phyloP scores from a whole-genome alignment of 2,329 filamentous ascomycete genomes.

The Pyricularia pennisetigena region DNA sequence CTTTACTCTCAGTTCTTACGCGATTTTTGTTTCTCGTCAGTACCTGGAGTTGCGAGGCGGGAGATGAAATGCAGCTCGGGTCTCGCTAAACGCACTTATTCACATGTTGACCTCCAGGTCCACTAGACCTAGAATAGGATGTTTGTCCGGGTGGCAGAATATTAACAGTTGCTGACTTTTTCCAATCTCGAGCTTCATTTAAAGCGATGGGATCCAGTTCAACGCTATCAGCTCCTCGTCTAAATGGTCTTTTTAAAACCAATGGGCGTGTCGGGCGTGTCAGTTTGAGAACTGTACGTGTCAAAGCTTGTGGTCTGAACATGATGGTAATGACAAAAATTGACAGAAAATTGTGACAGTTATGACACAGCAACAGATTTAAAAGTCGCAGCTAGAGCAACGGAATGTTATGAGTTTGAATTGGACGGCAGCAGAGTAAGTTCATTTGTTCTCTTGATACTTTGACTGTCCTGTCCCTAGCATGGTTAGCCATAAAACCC shows the following conservation, averaged over 20 bases:
- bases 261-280: background rate
- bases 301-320: background rate
- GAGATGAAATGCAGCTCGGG: background rate
- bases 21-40: background rate
- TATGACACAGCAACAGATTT: background rate
- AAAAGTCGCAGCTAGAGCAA: background rate
- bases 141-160: conserved; percentile 41
- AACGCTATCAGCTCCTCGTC: background rate
- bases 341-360: background rate
- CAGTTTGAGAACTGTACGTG: background rate
- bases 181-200: conserved; percentile 42
- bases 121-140: conserved; percentile 47
- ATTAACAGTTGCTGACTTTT: conserved; percentile 28
- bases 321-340: background rate
- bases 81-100: conserved; percentile 39
- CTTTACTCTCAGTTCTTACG: conserved; percentile 48
- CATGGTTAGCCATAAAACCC: too few species aligned
- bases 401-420: background rate
- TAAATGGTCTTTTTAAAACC: background rate
- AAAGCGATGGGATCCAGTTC: conserved; percentile 39
- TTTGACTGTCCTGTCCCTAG: background rate
- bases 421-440: background rate
- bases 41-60: background rate
- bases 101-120: conserved; percentile 51
- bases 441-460: background rate